Evolutionary conservation across 2,329 filamentous ascomycete genomes (phyloP).

Genomic region (Triangularia setosa): DNA sequence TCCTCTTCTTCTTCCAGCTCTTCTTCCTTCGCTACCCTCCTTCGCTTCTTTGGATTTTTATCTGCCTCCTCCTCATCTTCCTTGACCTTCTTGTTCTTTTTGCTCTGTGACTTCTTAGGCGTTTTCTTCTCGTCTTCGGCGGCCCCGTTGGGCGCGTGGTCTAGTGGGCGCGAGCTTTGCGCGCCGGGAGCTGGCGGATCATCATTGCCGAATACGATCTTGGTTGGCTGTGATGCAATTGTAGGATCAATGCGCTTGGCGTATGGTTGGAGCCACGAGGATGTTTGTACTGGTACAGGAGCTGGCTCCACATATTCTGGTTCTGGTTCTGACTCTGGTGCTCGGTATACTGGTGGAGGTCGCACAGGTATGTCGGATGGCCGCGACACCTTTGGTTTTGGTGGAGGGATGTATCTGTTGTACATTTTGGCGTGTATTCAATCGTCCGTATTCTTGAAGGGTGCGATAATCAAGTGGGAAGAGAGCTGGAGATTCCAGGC

Average conservation of each 20-base stretch:
- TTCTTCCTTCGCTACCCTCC: not conserved
- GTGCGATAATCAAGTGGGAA: not conserved
- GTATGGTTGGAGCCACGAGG: conserved; percentile 7
- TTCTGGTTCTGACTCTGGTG: not conserved
- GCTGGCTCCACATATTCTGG: not conserved
- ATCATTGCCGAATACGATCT: conserved; percentile 12
- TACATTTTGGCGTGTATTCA: conserved; percentile 17
- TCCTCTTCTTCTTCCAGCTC: not conserved
- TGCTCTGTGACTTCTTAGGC: not conserved
- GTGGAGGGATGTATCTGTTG: conserved; percentile 25
- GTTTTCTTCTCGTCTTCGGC: not conserved
- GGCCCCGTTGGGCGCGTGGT: not conserved
- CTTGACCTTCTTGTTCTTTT: conserved; percentile 7
- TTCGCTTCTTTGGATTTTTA: conserved; percentile 5
- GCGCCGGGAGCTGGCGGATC: not conserved
- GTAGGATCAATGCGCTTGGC: not conserved
- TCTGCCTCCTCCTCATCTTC: not conserved
- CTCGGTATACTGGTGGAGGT: conserved; percentile 4
- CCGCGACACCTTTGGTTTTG: conserved; percentile 9
- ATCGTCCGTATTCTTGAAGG: not conserved
- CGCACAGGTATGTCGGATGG: conserved; percentile 1
- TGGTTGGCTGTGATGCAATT: conserved; percentile 1
- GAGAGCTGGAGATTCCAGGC: not conserved
- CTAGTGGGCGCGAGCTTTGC: not conserved
- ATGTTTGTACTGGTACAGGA: not conserved